Evolutionary conservation across 768 basidiomycete species (phyloP).

Genomic region (Xanthoconium purpureum): DNA sequence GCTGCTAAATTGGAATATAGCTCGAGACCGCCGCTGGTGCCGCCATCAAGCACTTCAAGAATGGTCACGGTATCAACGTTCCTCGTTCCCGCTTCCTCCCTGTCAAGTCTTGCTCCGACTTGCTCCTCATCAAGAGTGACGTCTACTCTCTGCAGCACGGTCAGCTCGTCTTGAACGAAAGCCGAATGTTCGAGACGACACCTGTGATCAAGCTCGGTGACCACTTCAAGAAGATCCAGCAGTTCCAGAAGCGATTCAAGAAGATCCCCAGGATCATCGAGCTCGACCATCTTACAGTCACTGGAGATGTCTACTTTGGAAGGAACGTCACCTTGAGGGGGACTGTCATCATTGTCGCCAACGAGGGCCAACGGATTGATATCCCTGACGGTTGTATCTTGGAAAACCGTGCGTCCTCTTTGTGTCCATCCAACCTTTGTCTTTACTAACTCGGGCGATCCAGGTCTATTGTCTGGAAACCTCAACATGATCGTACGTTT

Average conservation of each 20-base stretch:
- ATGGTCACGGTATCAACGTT: constrained; percentile 70
- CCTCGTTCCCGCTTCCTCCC: constrained; percentile 71
- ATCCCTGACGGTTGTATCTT: constrained; percentile 73
- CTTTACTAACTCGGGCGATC: constrained; percentile 12
- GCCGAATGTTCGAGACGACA: constrained; percentile 56
- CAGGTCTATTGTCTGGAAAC: constrained; percentile 70
- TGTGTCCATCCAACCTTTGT: neutral
- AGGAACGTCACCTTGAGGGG: constrained; percentile 62
- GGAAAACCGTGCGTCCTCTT: constrained; percentile 52
- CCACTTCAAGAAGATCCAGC: constrained; percentile 70
- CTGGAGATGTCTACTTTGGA: constrained; percentile 66
- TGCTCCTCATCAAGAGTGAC: constrained; percentile 66
- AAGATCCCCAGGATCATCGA: constrained; percentile 71
- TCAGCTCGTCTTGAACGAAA: constrained; percentile 57
- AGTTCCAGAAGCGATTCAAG: constrained; percentile 76
- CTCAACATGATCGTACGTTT: constrained; percentile 64
- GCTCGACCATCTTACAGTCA: constrained; percentile 72
- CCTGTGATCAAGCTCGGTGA: constrained; percentile 78
- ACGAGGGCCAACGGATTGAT: constrained; percentile 71
- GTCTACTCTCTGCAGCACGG: constrained; percentile 71
- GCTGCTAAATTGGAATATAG: constrained; percentile 21
- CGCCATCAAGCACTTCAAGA: constrained; percentile 69
- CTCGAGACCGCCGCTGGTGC: constrained; percentile 78
- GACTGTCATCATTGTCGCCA: constrained; percentile 74
- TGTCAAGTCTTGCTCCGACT: constrained; percentile 59